Percentiles rank a stretch among this genome's conserved stretches.
phyloP scores from a whole-genome alignment of 352 stramenopile genomes.

The Plasmopara muralis region DNA sequence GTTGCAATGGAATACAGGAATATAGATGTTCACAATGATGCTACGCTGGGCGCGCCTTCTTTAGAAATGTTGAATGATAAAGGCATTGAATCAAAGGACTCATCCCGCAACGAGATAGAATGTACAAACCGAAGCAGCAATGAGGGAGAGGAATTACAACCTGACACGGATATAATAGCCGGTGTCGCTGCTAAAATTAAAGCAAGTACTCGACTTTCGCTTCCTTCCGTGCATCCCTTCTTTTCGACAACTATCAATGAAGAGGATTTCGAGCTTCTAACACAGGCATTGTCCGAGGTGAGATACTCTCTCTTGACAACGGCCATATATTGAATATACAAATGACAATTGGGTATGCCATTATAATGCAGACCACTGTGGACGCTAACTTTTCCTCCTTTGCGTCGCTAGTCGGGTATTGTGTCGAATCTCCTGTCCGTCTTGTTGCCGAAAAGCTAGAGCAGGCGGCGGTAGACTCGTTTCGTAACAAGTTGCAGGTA shows the following conservation, averaged over 20 bases:
- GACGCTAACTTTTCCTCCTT: constrained; percentile 34
- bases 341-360: not conserved
- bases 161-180: constrained; percentile 1
- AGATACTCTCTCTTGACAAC: not conserved
- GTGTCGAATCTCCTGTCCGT: constrained; percentile 34
- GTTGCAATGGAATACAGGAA: constrained; percentile 10
- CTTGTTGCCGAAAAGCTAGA: constrained; percentile 40
- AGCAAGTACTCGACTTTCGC: constrained; percentile 10
- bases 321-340: not conserved
- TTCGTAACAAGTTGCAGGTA: constrained; percentile 36
- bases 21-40: constrained; percentile 3
- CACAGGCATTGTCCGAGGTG: constrained; percentile 17
- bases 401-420: constrained; percentile 31
- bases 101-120: constrained; percentile 5
- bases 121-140: not conserved
- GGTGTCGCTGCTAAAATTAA: not conserved
- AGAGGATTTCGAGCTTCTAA: constrained; percentile 20
- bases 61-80: not conserved
- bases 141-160: not conserved
- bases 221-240: constrained; percentile 26
- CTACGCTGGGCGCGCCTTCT: not conserved
- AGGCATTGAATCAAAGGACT: constrained; percentile 12
- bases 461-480: constrained; percentile 33
- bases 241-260: constrained; percentile 18
- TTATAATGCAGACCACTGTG: constrained; percentile 12